Base-by-base conservation (phyloP, 164 flowering plant species). In the Nymphaea colorata region DNA sequence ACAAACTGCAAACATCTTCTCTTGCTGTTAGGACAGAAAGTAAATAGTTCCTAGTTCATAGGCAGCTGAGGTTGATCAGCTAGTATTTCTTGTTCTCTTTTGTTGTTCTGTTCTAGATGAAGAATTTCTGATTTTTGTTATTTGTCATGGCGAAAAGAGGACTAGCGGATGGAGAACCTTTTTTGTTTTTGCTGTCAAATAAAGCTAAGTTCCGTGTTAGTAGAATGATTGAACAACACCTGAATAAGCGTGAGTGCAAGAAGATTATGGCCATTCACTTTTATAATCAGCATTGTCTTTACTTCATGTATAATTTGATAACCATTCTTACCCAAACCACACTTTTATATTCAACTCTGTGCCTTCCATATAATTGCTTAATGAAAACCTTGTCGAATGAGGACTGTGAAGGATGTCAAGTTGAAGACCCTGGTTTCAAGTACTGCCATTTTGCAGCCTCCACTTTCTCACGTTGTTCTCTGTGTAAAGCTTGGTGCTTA, bases 1-100 rank as follows among this genome's bases (percentile, higher is more conserved):
- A 43, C 68, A 71, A 75, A 64, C 63, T 65, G 65, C 66, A 41
- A 70, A 70, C 68, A 76, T 61, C 67, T 79, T 36, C 66, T 73
- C 82, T 55, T 81, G 84, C 65, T 81, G 84, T 62, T 81, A 69
- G 16, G 67, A 51, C 57, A 51, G 57, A 51, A 51, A 15, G 57
- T 8, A 51, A 51, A 15, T 10, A 51, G 14, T 15, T 4, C 57
- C 4, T 8, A 51, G 3, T 15, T 51, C 12, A 51, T 51, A 5
- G 57, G 14, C 14, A 8, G 57, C 57, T 8, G 57, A 51, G 14
- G 57, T 8, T 51, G 8, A 8, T 15, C 57, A 51, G 57, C 14
- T 51, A 51, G 57, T 51, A 7, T 25, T 25, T 51, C 57, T 10
- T 51, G 57, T 51, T 51, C 57, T 47, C 55, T 47, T 7, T 47